phyloP scores from a whole-genome alignment of 1,284 basidiomycete species.

The Ganoderma sinense region DNA sequence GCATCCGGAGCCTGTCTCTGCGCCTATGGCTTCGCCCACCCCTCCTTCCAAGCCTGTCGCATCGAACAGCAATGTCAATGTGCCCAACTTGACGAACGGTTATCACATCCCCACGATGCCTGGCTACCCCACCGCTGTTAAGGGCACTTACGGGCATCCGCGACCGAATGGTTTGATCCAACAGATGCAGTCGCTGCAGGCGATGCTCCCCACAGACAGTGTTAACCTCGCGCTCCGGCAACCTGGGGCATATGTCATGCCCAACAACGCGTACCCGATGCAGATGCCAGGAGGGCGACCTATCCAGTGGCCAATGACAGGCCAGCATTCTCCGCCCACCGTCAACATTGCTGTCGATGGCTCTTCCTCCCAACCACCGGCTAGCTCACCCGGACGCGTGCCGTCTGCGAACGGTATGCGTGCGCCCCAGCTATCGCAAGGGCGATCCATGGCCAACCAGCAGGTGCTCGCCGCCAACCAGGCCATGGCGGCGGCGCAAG shows the following conservation, averaged over 20 bases:
- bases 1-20: slow-evolving; percentile 22
- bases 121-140: slow-evolving; percentile 44
- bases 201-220: slow-evolving; percentile 45
- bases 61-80: slow-evolving; percentile 42
- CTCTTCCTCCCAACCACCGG: slow-evolving; percentile 42
- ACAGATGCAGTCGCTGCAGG: slow-evolving; percentile 56
- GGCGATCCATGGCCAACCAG: slow-evolving; percentile 34
- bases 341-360: slow-evolving; percentile 37
- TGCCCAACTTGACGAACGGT: slow-evolving; percentile 48
- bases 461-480: slow-evolving; percentile 50
- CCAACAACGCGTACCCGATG: slow-evolving; percentile 47
- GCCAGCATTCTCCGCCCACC: slow-evolving; percentile 30
- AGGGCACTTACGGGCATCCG: slow-evolving; percentile 41
- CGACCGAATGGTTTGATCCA: slow-evolving; percentile 51
- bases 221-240: slow-evolving; percentile 40
- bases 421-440: slow-evolving; percentile 44
- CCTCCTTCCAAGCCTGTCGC: slow-evolving; percentile 51
- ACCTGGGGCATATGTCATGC: slow-evolving; percentile 42
- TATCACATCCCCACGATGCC: slow-evolving; percentile 54
- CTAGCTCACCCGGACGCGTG: slow-evolving; percentile 48
- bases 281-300: slow-evolving; percentile 51
- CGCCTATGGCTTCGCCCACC: slow-evolving; percentile 35
- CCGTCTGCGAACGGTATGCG: slow-evolving; percentile 62
- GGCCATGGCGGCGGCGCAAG: slow-evolving; percentile 36
- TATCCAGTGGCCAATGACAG: slow-evolving; percentile 48